Evolutionary conservation across 2,329 filamentous ascomycete species (phyloP).

Genomic region (Amylocarpus encephaloides): DNA sequence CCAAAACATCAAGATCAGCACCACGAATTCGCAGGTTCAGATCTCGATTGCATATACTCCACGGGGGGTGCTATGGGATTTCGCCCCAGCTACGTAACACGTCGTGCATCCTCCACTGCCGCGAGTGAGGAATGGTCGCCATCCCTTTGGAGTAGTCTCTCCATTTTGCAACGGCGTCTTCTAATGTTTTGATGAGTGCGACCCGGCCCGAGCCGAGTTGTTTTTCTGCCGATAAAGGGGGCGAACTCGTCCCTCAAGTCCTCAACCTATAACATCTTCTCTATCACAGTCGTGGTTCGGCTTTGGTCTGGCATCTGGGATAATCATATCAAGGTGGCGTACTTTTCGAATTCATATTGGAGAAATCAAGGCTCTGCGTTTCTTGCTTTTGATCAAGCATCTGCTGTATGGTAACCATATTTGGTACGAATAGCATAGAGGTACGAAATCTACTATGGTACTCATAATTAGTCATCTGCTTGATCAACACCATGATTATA

Average conservation of each 20-base stretch:
- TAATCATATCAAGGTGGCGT: not conserved
- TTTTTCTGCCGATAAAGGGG: not conserved
- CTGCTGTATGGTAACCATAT: no score
- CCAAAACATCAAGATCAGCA: no score
- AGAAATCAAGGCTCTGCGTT: not conserved
- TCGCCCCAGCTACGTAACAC: not conserved
- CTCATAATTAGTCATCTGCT: no score
- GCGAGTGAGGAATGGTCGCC: not conserved
- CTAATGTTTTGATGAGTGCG: not conserved
- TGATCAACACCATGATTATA: no score
- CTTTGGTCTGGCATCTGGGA: not conserved
- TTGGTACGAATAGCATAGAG: no score
- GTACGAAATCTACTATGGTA: no score
- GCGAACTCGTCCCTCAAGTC: not conserved
- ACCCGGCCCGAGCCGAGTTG: not conserved
- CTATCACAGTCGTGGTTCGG: not conserved
- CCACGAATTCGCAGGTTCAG: not conserved
- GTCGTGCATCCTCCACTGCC: not conserved
- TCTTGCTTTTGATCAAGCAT: not conserved
- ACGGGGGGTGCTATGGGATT: not conserved
- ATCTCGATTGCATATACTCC: not conserved
- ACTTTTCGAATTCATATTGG: not conserved
- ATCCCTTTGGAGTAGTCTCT: not conserved
- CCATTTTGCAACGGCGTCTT: not conserved
- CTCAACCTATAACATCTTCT: not conserved